Conservation (phyloP, 495 filamentous ascomycete genomes). For the Stereocaulon alpinum region DNA sequence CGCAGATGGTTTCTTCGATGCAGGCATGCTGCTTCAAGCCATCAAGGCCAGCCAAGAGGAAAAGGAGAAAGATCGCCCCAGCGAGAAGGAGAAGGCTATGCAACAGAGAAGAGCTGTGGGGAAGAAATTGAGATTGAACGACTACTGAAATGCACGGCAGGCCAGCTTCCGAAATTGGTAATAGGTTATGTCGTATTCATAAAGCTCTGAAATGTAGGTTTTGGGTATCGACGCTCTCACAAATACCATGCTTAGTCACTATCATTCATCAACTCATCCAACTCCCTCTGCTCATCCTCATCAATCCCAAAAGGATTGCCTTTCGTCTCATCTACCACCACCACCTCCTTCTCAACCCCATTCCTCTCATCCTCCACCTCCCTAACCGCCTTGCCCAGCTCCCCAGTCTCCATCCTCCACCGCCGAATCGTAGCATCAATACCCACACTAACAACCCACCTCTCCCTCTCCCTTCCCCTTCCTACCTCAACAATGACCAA, state of each 20-base stretch:
- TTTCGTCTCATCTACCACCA: background rate
- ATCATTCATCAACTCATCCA: slow-evolving; percentile 22
- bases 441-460: slow-evolving; percentile 57
- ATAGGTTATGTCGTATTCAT: no score
- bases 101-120: slow-evolving; percentile 55
- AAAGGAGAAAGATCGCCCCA: slow-evolving; percentile 39
- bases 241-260: background rate
- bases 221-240: background rate
- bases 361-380: slow-evolving; percentile 39
- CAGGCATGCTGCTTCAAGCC: slow-evolving; percentile 82
- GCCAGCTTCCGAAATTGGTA: no score
- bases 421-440: slow-evolving; percentile 82
- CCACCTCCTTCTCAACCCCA: slow-evolving; percentile 15
- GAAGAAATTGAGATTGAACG: slow-evolving; percentile 65
- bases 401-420: slow-evolving; percentile 60
- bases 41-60: slow-evolving; percentile 55
- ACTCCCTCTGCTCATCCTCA: slow-evolving; percentile 23
- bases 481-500: slow-evolving; percentile 56
- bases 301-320: background rate
- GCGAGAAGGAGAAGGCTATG: slow-evolving; percentile 34
- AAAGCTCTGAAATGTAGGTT: background rate
- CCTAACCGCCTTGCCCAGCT: slow-evolving; percentile 51
- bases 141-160: slow-evolving; percentile 42
- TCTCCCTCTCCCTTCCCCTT: slow-evolving; percentile 29
- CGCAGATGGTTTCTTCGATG: slow-evolving; percentile 91